Evolutionary conservation across 345 rosid genomes (phyloP), one percentile per base, ranked within the genome.

Genomic region (Eucalyptus cloeziana): DNA sequence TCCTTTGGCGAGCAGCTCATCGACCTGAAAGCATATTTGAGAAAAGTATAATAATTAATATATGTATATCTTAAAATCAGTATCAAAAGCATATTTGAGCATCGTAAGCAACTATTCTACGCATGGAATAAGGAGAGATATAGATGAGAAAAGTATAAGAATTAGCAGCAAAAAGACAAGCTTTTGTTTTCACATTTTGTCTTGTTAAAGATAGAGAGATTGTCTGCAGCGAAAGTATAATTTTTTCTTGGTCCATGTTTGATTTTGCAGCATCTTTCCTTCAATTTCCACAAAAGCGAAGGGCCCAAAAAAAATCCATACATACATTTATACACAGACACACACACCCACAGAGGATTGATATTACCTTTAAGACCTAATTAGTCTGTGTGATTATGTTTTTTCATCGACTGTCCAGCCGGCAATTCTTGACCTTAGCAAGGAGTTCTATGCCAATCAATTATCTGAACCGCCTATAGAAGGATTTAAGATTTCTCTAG

Each of bases 1-100:
- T 21, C 98, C 99, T 85, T 93, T 95, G 37, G 95, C 92, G 86
- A 97, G 95, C 11, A 96, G 96, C 89, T 95, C 94, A 91, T 96
- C 97, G 31, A 96, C 98, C 98, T 97, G 69, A 89, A 50, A 49
- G 40, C 76, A 64, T 64, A 4, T 64, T n/a, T 15, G 76, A 64
- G 21, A 7, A n/a, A 64, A 7, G 40, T 64, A n/a, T 64, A 64
- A 64, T 33, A 64, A 64, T 64, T 64, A 15, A 64, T 64, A 64
- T 14, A 64, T n/a, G 40, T 64, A n/a, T 2, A 33, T 40, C 11
- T 15, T n/a, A n/a, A 1, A 64, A 64, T 64, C 76, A 64, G 37
- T 64, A 64, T 1, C 37, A 14, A 64, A n/a, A 64, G 37, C 40
- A 64, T 7, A 64, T 14, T 64, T n/a, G 40, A 64, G 76, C 76